Evolutionary conservation across 805 yeast genomes (phyloP), one percentile per base, ranked within the genome.

Genomic region (Candida sonorensis): DNA sequence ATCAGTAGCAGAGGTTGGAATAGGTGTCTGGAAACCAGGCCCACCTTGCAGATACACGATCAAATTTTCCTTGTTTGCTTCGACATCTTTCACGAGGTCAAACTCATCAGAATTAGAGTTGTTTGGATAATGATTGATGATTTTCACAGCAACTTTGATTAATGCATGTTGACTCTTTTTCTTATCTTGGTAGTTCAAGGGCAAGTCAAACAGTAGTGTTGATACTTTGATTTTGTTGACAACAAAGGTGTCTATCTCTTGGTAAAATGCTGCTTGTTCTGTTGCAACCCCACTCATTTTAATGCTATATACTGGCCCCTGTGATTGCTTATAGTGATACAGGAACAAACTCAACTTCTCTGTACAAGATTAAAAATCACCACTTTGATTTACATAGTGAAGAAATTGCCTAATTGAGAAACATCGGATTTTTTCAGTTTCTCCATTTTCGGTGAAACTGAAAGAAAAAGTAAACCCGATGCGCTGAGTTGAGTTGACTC

Each of bases 41-140:
- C 77, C 77, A 8, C 77, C 77, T 46, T 71, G 75, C 23, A 72
- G 44, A 38, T 55, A 72, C 14, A 64, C 53, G 7, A 68, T 49
- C 3, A 66, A 14, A 8, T 38, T 23, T 5, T 23, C 26, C 4
- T 10, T 23, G 16, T 23, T 23, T 7, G 26, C 4, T 13, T 23
- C 35, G 9, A 27, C 40, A 38, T 67, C 65, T 0, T 31, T 15
- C 4, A 15, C 22, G 1, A 62, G 49, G 11, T 45, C 45, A 37
- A 45, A 3, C 2, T 12, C 24, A 30, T 23, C 2, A 34, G 4
- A 16, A 21, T 5, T 21, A 8, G 22, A 23, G 12, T 35, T 35
- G 12, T 8, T 9, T 2, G 33, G 34, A 26, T 11, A 17, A 10
- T 44, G 40, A n/a, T 44, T 47, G 19, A 46, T 44, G 34, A 23